These are phyloP conservation scores for Friedmanniomyces endolithicus DNA, from an alignment of 495 filamentous ascomycete genomes.

Conservation along the genomic window DNA sequence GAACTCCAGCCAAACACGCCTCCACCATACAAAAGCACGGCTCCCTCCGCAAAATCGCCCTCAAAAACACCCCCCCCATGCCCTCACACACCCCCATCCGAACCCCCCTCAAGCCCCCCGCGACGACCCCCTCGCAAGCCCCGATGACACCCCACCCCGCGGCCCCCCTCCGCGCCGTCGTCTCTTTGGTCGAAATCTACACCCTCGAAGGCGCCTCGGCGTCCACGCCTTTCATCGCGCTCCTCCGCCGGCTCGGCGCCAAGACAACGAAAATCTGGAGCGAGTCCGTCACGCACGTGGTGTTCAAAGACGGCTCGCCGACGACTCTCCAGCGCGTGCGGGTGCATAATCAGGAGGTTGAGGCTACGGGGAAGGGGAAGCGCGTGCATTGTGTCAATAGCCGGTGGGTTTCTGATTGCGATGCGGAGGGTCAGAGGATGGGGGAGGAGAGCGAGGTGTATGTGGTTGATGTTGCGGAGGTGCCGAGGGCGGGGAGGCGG, in stretches of 20 bases:
- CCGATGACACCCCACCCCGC: constrained; percentile 21
- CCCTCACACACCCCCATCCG: constrained; percentile 1
- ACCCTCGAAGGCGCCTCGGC: constrained; percentile 80
- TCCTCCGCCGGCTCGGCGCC: constrained; percentile 75
- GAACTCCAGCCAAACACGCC: constrained; percentile 10
- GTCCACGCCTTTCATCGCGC: constrained; percentile 67
- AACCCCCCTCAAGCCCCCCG: constrained; percentile 15
- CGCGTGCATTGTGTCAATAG: constrained; percentile 20
- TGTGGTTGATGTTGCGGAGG: constrained; percentile 52
- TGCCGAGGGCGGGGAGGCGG: constrained; percentile 65
- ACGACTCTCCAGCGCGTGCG: constrained; percentile 79
- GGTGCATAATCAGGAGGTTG: constrained; percentile 56
- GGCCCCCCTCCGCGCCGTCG: constrained; percentile 13
- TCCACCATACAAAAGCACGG: constrained; percentile 11
- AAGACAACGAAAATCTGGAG: constrained; percentile 75
- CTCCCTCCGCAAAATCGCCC: constrained; percentile 12
- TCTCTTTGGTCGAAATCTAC: constrained; percentile 63
- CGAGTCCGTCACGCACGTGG: constrained; percentile 83
- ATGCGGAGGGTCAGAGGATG: constrained; percentile 28
- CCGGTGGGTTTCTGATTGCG: constrained; percentile 16
- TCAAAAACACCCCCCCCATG: constrained; percentile 4
- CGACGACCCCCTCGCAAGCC: constrained; percentile 11
- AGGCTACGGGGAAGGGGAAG: constrained; percentile 39
- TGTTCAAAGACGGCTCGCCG: constrained; percentile 86
- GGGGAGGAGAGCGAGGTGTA: constrained; percentile 51